phyloP scores from a whole-genome alignment of 345 rosid genomes.

The Corymbia maculata region DNA sequence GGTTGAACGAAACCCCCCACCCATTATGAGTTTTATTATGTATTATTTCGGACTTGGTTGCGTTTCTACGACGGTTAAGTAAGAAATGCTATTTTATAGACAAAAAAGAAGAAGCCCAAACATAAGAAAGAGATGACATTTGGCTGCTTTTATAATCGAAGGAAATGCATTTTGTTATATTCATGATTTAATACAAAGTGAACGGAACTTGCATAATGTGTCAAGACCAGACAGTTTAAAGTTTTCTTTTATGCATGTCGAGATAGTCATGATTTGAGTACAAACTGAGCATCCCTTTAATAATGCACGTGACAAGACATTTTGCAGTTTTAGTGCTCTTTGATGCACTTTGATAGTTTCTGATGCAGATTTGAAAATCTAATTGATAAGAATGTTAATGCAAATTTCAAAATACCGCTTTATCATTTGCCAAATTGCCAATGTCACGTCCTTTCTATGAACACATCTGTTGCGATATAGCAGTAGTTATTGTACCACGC shows the following conservation, averaged over 20 bases:
- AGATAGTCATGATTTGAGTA: background rate
- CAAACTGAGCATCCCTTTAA: background rate
- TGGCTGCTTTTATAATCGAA: background rate
- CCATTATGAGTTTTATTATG: no score
- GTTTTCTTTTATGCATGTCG: background rate
- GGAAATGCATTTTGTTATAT: background rate
- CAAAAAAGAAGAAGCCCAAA: background rate
- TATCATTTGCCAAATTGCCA: background rate
- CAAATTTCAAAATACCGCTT: background rate
- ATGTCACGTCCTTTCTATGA: background rate
- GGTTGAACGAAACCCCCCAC: no score
- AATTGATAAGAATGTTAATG: background rate
- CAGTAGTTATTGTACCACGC: background rate
- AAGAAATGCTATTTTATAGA: no score
- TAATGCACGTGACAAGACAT: background rate
- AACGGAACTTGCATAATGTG: background rate
- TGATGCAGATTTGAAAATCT: background rate
- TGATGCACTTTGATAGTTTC: background rate
- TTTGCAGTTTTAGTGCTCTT: background rate
- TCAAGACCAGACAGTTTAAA: background rate
- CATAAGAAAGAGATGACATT: background rate
- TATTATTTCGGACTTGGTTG: no score
- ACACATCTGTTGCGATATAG: background rate
- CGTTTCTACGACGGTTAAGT: no score
- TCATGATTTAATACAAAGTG: background rate